phyloP scores from a whole-genome alignment of 768 basidiomycete genomes.

The Dioszegia aurantiaca region DNA sequence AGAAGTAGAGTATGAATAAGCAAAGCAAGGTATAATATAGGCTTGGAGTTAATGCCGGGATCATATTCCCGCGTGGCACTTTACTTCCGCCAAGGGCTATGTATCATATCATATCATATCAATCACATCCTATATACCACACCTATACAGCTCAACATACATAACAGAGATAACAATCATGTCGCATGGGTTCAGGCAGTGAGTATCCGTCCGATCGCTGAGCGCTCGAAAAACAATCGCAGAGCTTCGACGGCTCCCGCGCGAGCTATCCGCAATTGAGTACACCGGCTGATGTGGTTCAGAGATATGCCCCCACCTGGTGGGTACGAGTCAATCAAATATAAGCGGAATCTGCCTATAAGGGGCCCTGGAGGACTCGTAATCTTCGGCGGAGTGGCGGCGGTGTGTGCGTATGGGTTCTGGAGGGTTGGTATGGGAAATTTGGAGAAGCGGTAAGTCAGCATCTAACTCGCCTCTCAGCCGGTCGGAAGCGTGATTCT shows the following conservation, averaged over 20 bases:
- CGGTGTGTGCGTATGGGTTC: conserved; percentile 84
- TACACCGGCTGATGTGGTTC: conserved; percentile 13
- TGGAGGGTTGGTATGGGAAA: conserved; percentile 88
- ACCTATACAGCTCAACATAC: no score
- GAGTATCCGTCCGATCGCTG: neutral
- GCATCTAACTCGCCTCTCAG: no score
- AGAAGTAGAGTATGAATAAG: conserved; percentile 1
- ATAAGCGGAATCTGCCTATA: conserved; percentile 91
- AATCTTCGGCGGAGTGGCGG: conserved; percentile 80
- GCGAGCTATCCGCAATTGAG: neutral
- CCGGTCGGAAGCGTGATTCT: no score
- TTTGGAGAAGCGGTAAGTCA: conserved; percentile 80
- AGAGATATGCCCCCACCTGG: conserved; percentile 95
- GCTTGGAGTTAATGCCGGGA: neutral
- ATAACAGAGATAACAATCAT: neutral
- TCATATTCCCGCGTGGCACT: no score
- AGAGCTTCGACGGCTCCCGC: neutral
- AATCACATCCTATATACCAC: no score
- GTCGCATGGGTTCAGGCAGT: conserved; percentile 25
- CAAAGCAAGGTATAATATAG: neutral
- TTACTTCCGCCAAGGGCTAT: no score
- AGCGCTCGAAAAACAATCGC: neutral
- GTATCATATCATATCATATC: no score
- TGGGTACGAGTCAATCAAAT: conserved; percentile 87
- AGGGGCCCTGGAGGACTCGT: conserved; percentile 66